Percentiles rank a stretch among this genome's conserved stretches.
These are phyloP conservation scores for Lichtheimia hyalospora DNA, from an alignment of 371 early-diverging fungal genomes.

Conservation along the genomic window DNA sequence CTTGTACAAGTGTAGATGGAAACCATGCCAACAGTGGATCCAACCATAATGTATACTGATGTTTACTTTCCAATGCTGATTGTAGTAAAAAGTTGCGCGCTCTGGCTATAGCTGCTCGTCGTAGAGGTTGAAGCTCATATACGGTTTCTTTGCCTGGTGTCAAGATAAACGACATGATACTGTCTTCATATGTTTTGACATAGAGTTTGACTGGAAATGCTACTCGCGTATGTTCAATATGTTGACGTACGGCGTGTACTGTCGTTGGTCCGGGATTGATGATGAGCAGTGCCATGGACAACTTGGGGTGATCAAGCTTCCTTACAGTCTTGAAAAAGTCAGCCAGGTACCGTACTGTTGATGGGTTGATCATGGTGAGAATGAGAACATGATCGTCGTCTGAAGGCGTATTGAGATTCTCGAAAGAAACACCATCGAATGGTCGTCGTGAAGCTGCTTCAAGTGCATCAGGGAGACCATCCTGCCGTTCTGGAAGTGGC, in stretches of 20 bases:
- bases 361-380: constrained; percentile 11
- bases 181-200: constrained; percentile 31
- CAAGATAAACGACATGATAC: constrained; percentile 5
- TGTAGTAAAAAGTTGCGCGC: constrained; percentile 54
- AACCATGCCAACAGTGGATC: constrained; percentile 51
- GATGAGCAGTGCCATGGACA: constrained; percentile 14
- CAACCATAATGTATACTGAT: constrained; percentile 59
- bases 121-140: constrained; percentile 43
- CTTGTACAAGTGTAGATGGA: constrained; percentile 41
- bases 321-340: constrained; percentile 11
- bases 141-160: constrained; percentile 24
- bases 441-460: not conserved
- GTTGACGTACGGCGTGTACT: constrained; percentile 14
- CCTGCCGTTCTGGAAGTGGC: not conserved
- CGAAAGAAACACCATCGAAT: constrained; percentile 6
- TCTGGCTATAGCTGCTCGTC: constrained; percentile 49
- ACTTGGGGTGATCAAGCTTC: constrained; percentile 7
- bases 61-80: constrained; percentile 40
- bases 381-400: constrained; percentile 4
- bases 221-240: constrained; percentile 8
- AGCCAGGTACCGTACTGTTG: constrained; percentile 4
- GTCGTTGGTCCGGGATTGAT: constrained; percentile 19
- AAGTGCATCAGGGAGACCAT: constrained; percentile 6
- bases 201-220: constrained; percentile 22
- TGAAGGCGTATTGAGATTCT: constrained; percentile 8